Evolutionary conservation across 345 rosid species (phyloP), one percentile per base, ranked within the genome.

Genomic region (Brassica rapa): DNA sequence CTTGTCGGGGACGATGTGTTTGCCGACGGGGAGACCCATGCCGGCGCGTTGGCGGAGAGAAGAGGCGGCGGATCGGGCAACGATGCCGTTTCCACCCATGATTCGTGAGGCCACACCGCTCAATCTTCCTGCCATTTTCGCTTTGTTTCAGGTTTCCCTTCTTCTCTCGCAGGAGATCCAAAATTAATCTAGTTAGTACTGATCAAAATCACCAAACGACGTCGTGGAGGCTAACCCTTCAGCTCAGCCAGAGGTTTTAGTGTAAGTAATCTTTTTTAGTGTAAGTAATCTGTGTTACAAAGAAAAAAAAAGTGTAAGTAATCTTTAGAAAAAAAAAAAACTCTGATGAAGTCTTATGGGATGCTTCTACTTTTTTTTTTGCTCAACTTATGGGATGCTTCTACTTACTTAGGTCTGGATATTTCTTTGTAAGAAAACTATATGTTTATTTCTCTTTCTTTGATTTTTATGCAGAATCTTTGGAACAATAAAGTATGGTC

Each of bases 21-120:
- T 91, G 53, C 99, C 98, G 70, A 89, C 94, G 19, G 98, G 98
- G 16, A 91, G 92, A 77, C 99, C 99, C 94, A 93, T 90, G 37
- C 99, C 99, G 76, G 98, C 84, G 21, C 97, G 96, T 64, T 85
- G 89, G 27, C 93, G 97, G 35, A 92, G 91, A 21, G 96, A 90
- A 60, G 98, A 89, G 12, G 86, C 88, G 68, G 79, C 84, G 72
- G 98, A 91, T 67, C 98, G 88, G 12, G 87, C 72, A 23, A 90
- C 90, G 53, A 91, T 77, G 83, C 96, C 91, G 86, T 89, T 91
- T n/a, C 96, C 96, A 51, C 91, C 94, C 92, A 93, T 86, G 86
- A 93, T 88, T 84, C 85, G 83, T 46, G 98, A 86, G 1, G 96
- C 94, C 1, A 85, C 91, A 70, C 76, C 87, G 85, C 92, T 88